A percentile compares a stretch with the other conserved stretches of the same genome.
phyloP scores from a whole-genome alignment of 352 stramenopile species.

The Phytopythium boreale region DNA sequence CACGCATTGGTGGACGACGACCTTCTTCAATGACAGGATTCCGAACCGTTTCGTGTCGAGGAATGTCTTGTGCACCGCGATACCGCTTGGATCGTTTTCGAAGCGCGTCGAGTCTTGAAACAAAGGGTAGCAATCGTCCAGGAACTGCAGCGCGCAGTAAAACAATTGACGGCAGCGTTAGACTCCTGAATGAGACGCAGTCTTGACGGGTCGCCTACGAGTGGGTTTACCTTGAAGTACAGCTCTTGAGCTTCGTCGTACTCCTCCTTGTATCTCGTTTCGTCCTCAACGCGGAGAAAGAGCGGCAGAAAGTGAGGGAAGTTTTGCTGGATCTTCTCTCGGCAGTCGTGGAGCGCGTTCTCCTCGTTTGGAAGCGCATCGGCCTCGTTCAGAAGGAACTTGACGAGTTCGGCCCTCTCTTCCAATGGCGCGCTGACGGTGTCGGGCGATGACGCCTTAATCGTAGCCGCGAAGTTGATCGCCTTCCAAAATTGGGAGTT shows the following conservation, averaged over 20 bases:
- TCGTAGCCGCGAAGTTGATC: constrained; percentile 39
- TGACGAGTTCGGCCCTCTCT: constrained; percentile 30
- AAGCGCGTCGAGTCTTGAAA: constrained; percentile 30
- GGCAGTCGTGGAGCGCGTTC: constrained; percentile 30
- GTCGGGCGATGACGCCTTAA: constrained; percentile 22
- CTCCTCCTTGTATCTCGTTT: constrained; percentile 28
- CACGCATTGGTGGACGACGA: constrained; percentile 36
- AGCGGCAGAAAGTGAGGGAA: constrained; percentile 34
- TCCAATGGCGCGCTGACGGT: constrained; percentile 17
- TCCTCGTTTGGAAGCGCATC: constrained; percentile 35
- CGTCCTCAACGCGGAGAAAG: constrained; percentile 35
- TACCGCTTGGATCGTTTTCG: constrained; percentile 35
- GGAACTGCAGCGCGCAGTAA: constrained; percentile 15
- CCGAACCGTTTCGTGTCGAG: constrained; percentile 30
- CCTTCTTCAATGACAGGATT: constrained; percentile 32
- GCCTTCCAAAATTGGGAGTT: constrained; percentile 39
- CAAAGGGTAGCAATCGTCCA: constrained; percentile 28
- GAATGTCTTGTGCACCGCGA: constrained; percentile 39
- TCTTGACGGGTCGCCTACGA: neutral
- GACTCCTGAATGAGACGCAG: neutral
- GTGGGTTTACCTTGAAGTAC: constrained; percentile 24
- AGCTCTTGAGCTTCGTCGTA: constrained; percentile 36
- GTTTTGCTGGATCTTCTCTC: constrained; percentile 33
- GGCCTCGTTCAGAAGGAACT: constrained; percentile 29
- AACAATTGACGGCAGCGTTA: neutral